phyloP scores from a whole-genome alignment of 805 yeast species.

The Schwanniomyces vanrijiae region DNA sequence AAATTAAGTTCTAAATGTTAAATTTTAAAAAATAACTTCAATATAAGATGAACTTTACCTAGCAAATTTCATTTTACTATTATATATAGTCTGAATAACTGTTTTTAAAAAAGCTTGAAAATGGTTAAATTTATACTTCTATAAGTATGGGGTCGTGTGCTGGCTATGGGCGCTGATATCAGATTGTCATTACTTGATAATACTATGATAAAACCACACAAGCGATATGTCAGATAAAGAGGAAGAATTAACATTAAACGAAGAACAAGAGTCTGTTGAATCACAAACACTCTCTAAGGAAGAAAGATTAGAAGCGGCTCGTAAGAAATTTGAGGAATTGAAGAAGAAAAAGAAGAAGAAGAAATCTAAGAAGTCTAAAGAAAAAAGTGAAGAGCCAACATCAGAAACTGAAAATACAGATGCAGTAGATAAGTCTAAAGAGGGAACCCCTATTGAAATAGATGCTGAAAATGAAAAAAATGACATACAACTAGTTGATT shows the following conservation, averaged over 20 bases:
- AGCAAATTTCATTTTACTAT: too few relatives aligned
- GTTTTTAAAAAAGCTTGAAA: too few relatives aligned
- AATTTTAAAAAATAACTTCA: too few relatives aligned
- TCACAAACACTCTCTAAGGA: constrained; percentile 42
- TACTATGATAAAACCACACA: not conserved
- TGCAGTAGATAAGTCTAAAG: constrained; percentile 9
- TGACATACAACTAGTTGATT: constrained; percentile 8
- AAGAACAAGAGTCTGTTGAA: constrained; percentile 6
- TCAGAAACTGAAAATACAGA: constrained; percentile 10
- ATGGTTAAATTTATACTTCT: too few relatives aligned
- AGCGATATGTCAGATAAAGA: not conserved
- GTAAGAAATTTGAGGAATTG: constrained; percentile 70
- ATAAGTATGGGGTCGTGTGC: not conserved
- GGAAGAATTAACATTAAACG: not conserved
- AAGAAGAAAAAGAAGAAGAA: constrained; percentile 57
- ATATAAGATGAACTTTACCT: too few relatives aligned
- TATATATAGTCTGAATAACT: too few relatives aligned
- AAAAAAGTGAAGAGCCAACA: constrained; percentile 8
- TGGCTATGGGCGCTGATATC: not conserved
- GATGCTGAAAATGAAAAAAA: constrained; percentile 5
- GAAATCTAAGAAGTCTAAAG: constrained; percentile 48
- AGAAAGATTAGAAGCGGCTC: constrained; percentile 71
- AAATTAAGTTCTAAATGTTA: too few relatives aligned
- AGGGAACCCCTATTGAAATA: constrained; percentile 7
- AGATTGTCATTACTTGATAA: not conserved